Conservation (phyloP, 2,329 filamentous ascomycete species). For the Rutstroemia sp. region DNA sequence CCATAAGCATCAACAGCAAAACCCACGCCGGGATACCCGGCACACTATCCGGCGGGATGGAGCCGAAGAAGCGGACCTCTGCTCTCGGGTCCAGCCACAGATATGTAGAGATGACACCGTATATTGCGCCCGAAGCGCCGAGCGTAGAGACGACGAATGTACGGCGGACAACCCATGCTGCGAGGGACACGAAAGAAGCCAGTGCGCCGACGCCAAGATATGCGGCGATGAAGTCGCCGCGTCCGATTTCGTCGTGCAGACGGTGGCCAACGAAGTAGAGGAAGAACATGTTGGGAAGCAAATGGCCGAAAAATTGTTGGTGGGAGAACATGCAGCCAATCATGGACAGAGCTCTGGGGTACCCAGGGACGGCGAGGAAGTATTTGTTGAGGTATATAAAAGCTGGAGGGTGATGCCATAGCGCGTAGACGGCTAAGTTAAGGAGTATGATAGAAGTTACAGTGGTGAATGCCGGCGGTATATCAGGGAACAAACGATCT, state of each 20-base stretch:
- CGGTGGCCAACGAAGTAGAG: conserved; percentile 60
- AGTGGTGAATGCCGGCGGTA: conserved; percentile 57
- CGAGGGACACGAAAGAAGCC: conserved; percentile 52
- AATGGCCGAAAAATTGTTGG: conserved; percentile 47
- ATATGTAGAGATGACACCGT: conserved; percentile 54
- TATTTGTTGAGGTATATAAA: conserved; percentile 63
- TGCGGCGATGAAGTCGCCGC: conserved; percentile 61
- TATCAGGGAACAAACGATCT: conserved; percentile 49
- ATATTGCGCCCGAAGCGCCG: conserved; percentile 60
- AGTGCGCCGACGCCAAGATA: conserved; percentile 53
- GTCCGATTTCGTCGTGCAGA: conserved; percentile 63
- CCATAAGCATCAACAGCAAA: conserved; percentile 44
- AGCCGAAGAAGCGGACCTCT: conserved; percentile 47
- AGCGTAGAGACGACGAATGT: conserved; percentile 43
- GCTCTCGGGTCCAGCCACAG: conserved; percentile 52
- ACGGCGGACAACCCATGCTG: conserved; percentile 32
- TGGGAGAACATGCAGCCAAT: conserved; percentile 65
- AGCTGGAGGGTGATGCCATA: conserved; percentile 57
- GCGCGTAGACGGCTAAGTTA: conserved; percentile 49
- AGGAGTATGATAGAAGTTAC: conserved; percentile 52
- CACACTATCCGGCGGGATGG: conserved; percentile 44
- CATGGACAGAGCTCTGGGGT: conserved; percentile 53
- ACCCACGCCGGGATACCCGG: conserved; percentile 46
- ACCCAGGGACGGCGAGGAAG: conserved; percentile 57
- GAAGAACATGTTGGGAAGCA: conserved; percentile 55